Percentiles rank a stretch among this genome's conserved stretches.
Conservation (phyloP, 2,329 filamentous ascomycete genomes). For the Diaporthe sp. region DNA sequence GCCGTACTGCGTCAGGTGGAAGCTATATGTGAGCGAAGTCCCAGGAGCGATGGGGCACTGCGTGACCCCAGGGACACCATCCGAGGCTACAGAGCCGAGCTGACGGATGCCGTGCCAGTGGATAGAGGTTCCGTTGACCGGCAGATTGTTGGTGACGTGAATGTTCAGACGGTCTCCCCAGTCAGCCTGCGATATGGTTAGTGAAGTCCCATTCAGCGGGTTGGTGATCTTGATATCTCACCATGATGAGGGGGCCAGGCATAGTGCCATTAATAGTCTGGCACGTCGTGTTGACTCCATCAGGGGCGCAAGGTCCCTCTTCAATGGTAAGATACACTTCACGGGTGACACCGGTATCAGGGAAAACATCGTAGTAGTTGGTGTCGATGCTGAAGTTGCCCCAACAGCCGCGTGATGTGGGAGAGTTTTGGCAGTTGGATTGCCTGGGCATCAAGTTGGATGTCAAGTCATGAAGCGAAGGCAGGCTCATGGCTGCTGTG, state of each 20-base stretch:
- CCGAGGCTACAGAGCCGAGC: slow-evolving; percentile 57
- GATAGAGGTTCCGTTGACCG: slow-evolving; percentile 56
- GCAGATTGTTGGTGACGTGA: slow-evolving; percentile 72
- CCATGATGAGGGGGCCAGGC: slow-evolving; percentile 50
- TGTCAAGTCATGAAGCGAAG: slow-evolving; percentile 11
- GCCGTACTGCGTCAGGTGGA: slow-evolving; percentile 53
- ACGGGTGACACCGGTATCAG: slow-evolving; percentile 43
- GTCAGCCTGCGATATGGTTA: slow-evolving; percentile 49
- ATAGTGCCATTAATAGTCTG: slow-evolving; percentile 52
- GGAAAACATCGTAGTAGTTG: slow-evolving; percentile 50
- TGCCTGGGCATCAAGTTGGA: slow-evolving; percentile 33
- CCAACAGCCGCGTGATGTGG: slow-evolving; percentile 49
- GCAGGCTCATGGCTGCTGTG: slow-evolving; percentile 34
- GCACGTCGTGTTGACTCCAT: slow-evolving; percentile 46
- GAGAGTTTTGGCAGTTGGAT: slow-evolving; percentile 43
- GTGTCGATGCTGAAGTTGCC: slow-evolving; percentile 50
- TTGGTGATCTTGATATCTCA: slow-evolving; percentile 36
- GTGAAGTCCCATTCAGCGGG: slow-evolving; percentile 46
- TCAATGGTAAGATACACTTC: slow-evolving; percentile 47
- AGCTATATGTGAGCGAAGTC: slow-evolving; percentile 51
- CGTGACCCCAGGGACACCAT: slow-evolving; percentile 58
- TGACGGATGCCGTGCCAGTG: slow-evolving; percentile 66
- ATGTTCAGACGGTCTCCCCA: slow-evolving; percentile 65
- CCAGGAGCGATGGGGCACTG: slow-evolving; percentile 59
- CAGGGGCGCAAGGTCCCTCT: slow-evolving; percentile 44